Base-by-base conservation (phyloP, 805 yeast genomes). In the Ogataea pignaliae region DNA sequence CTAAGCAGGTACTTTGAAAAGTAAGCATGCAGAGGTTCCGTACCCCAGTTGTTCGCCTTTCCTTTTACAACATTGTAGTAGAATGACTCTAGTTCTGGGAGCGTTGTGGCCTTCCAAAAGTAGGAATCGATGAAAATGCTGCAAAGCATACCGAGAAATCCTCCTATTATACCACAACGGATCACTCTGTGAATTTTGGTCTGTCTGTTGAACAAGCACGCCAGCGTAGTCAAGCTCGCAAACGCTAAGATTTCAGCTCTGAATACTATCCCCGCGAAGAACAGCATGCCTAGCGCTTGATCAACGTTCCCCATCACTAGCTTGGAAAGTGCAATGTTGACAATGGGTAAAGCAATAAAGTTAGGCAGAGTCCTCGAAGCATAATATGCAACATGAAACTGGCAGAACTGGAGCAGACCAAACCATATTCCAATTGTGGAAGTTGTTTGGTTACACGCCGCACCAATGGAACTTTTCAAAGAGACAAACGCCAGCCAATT, bases 351-450 rank as follows among this genome's bases (percentile, higher is more conserved):
- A 2, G 85, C 89, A 45, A 90, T 67, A 53, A 84, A 85, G 63
- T 91, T 91, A n/a, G 97, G 97, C 45, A 91, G 69, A 0, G 95
- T 79, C 52, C 97, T 72, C 2, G 96, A 74, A n/a, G 86, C 71
- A 60, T 91, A 91, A 66, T 71, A 91, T 47, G 83, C 65, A 15
- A 88, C 48, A 60, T 91, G 97, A 66, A 90, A 91, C 60, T 89
- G 93, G 9, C 85, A 62, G 44, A 76, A 64, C 34, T 73, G 70
- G 44, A 89, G 71, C 2, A 84, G 45, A 17, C 75, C 67, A 57
- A 74, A 88, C 84, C 87, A 85, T 13, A 71, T 47, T 1, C 79
- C 78, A 10, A 72, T 61, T 1, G 40, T 10, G 35, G 42, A 33
- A 30, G 57, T 15, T 33, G 49, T 48, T 38, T 43, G 40, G 11